Base-by-base conservation (phyloP, 805 yeast species). In the Wickerhamiella slavikovae region DNA sequence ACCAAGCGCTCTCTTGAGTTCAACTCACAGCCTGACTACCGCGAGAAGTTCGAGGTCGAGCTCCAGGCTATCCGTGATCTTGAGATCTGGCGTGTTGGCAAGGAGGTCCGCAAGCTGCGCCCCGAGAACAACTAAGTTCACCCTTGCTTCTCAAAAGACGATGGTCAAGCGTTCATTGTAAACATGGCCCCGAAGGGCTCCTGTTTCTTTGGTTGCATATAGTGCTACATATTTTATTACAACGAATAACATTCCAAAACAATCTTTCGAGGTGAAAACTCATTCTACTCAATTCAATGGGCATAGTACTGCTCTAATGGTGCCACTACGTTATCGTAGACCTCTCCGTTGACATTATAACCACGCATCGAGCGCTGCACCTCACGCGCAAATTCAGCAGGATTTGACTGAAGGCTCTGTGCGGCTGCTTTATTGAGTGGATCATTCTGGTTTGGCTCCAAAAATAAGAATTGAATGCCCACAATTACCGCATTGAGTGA, bases 81-180 rank as follows among this genome's bases (percentile, higher is more conserved):
- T 76, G 98, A 89, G 70, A 89, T 89, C 85, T 89, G 98, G 98
- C 77, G 60, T 55, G 98, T 89, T 48, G 98, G 98, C 56, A 85
- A 85, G 69, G 96, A 89, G 69, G 98, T 89, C 46, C 85, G 98
- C 74, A 89, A 89, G 66, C 74, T 89, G 60, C 83, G 98, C 66
- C 98, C 98, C 52, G 98, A 89, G 68, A 85, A 89, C 89, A 71
- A 75, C 59, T 83, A 77, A 64, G 22, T 9, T 2, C 8, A 2
- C 22, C 8, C 3, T 10, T 8, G 4, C 6, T 23, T 18, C n/a
- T n/a, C n/a, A n/a, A n/a, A n/a, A n/a, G n/a, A n/a, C n/a, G n/a
- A n/a, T n/a, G n/a, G n/a, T n/a, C n/a, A n/a, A n/a, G n/a, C n/a
- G n/a, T n/a, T n/a, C n/a, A n/a, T n/a, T n/a, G n/a, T n/a, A n/a